A percentile compares a stretch with the other conserved stretches of the same genome.
Conservation (phyloP, 495 filamentous ascomycete species). For the Copromyces sp. region DNA sequence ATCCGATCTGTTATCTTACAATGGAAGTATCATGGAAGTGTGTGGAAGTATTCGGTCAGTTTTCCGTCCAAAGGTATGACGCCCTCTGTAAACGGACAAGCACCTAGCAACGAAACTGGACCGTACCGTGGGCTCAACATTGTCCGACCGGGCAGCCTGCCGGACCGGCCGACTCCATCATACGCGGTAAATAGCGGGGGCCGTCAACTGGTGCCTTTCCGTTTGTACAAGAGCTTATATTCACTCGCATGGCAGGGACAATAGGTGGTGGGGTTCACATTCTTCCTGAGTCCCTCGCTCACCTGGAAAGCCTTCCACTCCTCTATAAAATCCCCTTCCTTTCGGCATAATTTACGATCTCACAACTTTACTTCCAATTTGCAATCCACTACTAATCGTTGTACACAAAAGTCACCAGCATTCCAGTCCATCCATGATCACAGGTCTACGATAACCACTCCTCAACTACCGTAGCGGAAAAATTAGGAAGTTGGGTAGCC, state of each 20-base stretch:
- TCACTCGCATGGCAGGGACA: not conserved
- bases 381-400: not conserved
- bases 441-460: not conserved
- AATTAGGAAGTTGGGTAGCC: too few species aligned
- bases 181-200: not conserved
- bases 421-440: not conserved
- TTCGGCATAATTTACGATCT: not conserved
- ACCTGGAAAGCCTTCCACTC: not conserved
- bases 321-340: not conserved
- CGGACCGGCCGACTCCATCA: not conserved
- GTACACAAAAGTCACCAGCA: not conserved
- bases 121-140: not conserved
- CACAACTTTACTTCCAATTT: not conserved
- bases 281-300: not conserved
- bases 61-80: not conserved
- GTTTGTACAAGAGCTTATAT: not conserved
- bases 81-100: not conserved
- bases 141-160: not conserved
- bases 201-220: not conserved
- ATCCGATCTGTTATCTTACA: not conserved
- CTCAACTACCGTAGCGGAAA: too few species aligned
- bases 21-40: not conserved
- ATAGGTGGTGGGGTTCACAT: not conserved
- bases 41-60: not conserved
- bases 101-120: not conserved